Base-by-base conservation (phyloP, 2,329 filamentous ascomycete genomes). In the Aotearoamyces nothofagi region DNA sequence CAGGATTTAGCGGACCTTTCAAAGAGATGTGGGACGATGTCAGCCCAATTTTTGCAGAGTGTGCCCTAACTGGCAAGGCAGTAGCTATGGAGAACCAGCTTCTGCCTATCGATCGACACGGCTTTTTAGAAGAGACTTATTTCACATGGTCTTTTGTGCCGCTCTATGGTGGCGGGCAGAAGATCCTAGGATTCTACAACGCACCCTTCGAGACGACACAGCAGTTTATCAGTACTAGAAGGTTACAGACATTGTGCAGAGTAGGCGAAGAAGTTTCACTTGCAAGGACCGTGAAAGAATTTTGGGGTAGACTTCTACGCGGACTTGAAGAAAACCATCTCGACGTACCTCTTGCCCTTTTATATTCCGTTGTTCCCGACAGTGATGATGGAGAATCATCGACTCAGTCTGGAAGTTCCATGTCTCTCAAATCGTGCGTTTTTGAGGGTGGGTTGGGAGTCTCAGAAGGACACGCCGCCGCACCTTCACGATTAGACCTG, bases 101-200 rank as follows among this genome's bases (percentile, higher is more conserved):
- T 36, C 56, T 87, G 2, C 81, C 83, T 39, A 66, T 90, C 22
- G 58, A 66, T 20, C 68, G 81, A 5, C 66, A 67, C 36, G 69
- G 72, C 1, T 82, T 69, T 37, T 51, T 80, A 1, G 79, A 90
- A 48, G 81, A 90, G 46, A 75, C 78, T 0, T 87, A 79, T 46
- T 87, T 84, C 47, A 80, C 77, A 7, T 87, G 79, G 79, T 78
- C 71, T 2, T 69, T 87, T 25, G 77, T 84, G 10, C 81, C 81
- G 0, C 61, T 87, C 36, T 69, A 86, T 2, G 80, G 78, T 5
- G 61, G 63, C 13, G 75, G 82, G 26, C 77, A 78, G 3, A 66
- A 66, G 9, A 76, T 86, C 3, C 69, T 79, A 33, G 80, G 78
- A 2, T 50, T 87, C 0, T 86, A 83, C 49, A 86, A 86, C 44